Evolutionary conservation across 768 basidiomycete genomes (phyloP), one percentile per base, ranked within the genome.

Genomic region (Tulasnella sp.): DNA sequence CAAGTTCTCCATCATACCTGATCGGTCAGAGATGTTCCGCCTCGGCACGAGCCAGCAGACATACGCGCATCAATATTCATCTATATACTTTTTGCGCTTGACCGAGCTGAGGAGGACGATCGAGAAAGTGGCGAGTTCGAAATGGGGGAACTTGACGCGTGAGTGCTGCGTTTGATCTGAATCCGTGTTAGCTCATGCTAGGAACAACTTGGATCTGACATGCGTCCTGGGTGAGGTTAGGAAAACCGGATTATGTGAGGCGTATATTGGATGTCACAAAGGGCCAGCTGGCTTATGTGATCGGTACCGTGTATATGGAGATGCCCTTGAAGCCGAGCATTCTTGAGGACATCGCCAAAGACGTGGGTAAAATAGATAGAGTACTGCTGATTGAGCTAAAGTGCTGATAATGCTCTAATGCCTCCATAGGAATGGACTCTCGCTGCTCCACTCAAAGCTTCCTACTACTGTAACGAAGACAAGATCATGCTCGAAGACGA

Each of bases 251-350:
- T 10, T 76, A 83, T 29, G 79, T 93, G n/a, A 77, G 82, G 4
- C 78, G 89, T 29, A 87, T 94, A 2, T 80, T 96, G 3, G 94
- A 98, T 60, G 84, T 98, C 7, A 73, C 82, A 48, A 87, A 90
- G 65, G 85, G 85, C 0, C 75, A 85, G 65, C 74, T 94, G 56
- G 96, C 92, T 70, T 97, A 85, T 70, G 79, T 98, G 62, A 75
- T 96, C 55, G 96, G 96, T 2, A 99, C 96, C 0, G 84, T 97
- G 4, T 99, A 97, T 70, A 85, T 98, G 83, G 92, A 99, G 61
- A 99, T 99, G 96, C 90, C 92, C 8, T 76, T 98, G 53, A 99
- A 99, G 68, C 94, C 94, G 0, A 98, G 97, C 67, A 88, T 99
- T n/a, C 78, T 99, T 62, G 87, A 92, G 65, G 96, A 99, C 63